A percentile compares a stretch with the other conserved stretches of the same genome.
Evolutionary conservation across 2,329 filamentous ascomycete species (phyloP).

Genomic region (Chrysosporium queenslandicum): DNA sequence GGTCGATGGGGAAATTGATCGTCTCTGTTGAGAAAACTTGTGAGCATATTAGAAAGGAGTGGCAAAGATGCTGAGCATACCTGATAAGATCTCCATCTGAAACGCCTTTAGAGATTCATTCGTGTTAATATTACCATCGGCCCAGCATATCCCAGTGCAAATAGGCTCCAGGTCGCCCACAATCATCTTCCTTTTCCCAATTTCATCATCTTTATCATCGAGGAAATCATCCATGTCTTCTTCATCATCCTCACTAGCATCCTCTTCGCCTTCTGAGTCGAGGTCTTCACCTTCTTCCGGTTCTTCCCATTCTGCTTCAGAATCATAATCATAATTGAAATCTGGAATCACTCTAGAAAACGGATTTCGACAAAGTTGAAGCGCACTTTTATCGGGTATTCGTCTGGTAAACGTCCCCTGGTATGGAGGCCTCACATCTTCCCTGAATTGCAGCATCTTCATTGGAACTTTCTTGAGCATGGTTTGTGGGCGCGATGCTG

Average conservation of each 20-base stretch:
- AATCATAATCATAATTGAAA: constrained; percentile 56
- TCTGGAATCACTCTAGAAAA: constrained; percentile 43
- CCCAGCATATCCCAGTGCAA: constrained; percentile 75
- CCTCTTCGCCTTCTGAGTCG: constrained; percentile 54
- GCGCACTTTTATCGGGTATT: constrained; percentile 32
- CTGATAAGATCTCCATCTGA: constrained; percentile 63
- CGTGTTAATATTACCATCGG: constrained; percentile 47
- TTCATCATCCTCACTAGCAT: constrained; percentile 54
- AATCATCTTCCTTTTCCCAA: constrained; percentile 48
- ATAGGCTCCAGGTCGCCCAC: constrained; percentile 63
- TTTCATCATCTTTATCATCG: constrained; percentile 68
- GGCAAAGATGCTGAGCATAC: constrained; percentile 38
- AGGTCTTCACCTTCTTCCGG: constrained; percentile 63
- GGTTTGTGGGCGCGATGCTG: constrained; percentile 28
- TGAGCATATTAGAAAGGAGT: neutral
- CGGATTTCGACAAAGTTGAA: constrained; percentile 46
- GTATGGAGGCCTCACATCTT: constrained; percentile 55
- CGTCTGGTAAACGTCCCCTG: constrained; percentile 51
- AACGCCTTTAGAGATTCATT: constrained; percentile 48
- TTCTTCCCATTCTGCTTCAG: constrained; percentile 57
- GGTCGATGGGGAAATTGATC: constrained; percentile 58
- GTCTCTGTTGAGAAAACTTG: constrained; percentile 27
- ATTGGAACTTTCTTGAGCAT: constrained; percentile 43
- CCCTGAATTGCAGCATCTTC: constrained; percentile 51
- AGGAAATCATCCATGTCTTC: constrained; percentile 85